Base-by-base conservation (phyloP, 1,284 basidiomycete species). In the Kwoniella shivajii region DNA sequence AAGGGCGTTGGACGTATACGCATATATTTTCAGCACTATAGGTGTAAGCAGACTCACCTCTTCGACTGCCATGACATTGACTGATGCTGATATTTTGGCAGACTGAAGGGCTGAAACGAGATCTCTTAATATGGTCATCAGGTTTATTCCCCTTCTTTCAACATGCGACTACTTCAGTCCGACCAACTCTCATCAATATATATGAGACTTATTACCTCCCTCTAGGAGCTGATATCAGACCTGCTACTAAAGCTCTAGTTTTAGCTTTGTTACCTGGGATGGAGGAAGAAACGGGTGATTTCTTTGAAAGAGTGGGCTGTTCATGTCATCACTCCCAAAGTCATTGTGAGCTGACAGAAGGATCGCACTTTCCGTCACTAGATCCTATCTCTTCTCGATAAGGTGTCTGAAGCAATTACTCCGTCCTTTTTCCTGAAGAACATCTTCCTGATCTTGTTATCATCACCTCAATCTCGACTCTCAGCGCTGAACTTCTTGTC, bases 141-240 rank as follows among this genome's bases (percentile, higher is more conserved):
- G 96, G 96, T 3, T 78, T 99, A 9, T 95, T 99, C 70, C 96
- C 96, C 0, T 99, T 99, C 84, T 98, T 98, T 73, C 92, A 97
- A 76, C 97, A 92, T 77, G 93, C 96, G 5, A 88, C 94, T 14
- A 99, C 93, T 6, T 93, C 92, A 20, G 92, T 95, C 56, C 90
- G 94, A 85, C 92, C 92, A 1, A 84, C 87, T 10, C 81, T 97
- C 1, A 83, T 97, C 46, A 89, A 87, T 65, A 83, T 97, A 11
- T 96, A 91, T 69, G 90, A 95, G 67, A 88, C 85, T 2, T 86
- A 91, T 78, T 99, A 96, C 75, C 80, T 99, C 4, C 92, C 95
- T 0, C 80, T 99, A 7, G 86, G 90, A 76, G 80, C 81, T 16
- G 84, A 85, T 43, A 82, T 99, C 16, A 86, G 95, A 20, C 93